Evolutionary conservation across 345 rosid species (phyloP).

Genomic region (Salix koriyanagi): DNA sequence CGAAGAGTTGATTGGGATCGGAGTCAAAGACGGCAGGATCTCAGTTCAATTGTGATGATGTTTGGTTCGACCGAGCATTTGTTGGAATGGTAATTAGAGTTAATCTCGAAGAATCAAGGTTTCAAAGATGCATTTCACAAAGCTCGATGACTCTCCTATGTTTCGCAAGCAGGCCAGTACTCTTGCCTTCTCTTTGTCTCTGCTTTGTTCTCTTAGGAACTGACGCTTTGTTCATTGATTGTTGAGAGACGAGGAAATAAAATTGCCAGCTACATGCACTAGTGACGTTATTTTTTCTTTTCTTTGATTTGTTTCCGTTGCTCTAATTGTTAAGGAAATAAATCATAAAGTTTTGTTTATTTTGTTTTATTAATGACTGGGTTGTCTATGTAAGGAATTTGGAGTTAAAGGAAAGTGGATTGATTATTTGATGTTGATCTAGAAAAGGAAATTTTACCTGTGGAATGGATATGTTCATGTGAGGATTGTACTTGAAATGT

Average conservation of each 20-base stretch:
- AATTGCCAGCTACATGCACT: not conserved
- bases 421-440: not conserved
- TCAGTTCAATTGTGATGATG: not conserved
- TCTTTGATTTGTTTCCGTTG: not conserved
- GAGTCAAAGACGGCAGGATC: not conserved
- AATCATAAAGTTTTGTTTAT: not conserved
- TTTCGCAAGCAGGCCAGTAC: conserved; percentile 85
- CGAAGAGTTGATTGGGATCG: not conserved
- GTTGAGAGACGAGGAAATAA: conserved; percentile 1
- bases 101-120: conserved; percentile 15
- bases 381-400: not conserved
- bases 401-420: not conserved
- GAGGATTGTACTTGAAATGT: not conserved
- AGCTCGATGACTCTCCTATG: conserved; percentile 99
- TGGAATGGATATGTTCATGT: not conserved
- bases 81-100: conserved; percentile 43
- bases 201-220: not conserved
- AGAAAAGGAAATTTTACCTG: not conserved
- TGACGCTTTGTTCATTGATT: conserved; percentile 3
- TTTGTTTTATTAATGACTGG: not conserved
- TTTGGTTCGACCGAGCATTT: conserved; percentile 27
- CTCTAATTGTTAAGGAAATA: not conserved
- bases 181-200: conserved; percentile 18
- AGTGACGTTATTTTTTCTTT: not conserved
- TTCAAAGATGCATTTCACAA: conserved; percentile 78